A percentile compares a stretch with the other conserved stretches of the same genome.
These are phyloP conservation scores for Kluyveromyces lactis DNA, from an alignment of 805 yeast genomes.

Conservation along the genomic window DNA sequence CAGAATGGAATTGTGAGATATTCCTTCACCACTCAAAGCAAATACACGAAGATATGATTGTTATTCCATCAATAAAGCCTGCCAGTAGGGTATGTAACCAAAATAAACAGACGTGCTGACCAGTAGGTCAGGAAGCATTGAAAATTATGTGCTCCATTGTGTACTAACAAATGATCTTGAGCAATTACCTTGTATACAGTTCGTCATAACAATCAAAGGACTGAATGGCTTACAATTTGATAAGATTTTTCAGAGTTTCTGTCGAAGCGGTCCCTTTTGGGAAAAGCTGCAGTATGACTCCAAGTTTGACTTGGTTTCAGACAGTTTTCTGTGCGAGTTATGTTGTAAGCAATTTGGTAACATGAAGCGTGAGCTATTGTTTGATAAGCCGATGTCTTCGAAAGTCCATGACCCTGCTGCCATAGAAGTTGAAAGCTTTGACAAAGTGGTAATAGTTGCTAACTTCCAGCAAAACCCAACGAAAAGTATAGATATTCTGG, in stretches of 20 bases:
- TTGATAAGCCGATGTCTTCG: conserved; percentile 9
- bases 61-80: conserved; percentile 2
- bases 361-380: conserved; percentile 8
- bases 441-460: conserved; percentile 2
- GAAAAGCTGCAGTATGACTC: conserved; percentile 5
- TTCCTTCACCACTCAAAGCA: not conserved
- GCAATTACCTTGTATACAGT: too few relatives aligned
- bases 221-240: not conserved
- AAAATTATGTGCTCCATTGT: not conserved
- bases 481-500: not conserved
- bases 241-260: conserved; percentile 1
- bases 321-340: not conserved
- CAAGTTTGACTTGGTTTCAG: not conserved
- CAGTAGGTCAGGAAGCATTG: not conserved
- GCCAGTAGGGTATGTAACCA: not conserved
- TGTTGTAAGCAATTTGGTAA: conserved; percentile 5
- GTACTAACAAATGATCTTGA: too few relatives aligned
- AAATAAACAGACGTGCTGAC: too few relatives aligned
- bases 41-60: conserved; percentile 1
- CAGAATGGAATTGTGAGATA: conserved; percentile 2
- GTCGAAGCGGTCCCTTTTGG: conserved; percentile 5
- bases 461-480: not conserved
- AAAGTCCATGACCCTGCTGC: conserved; percentile 2
- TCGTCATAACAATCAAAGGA: not conserved
- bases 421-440: conserved; percentile 1